A percentile compares a stretch with the other conserved stretches of the same genome.
Evolutionary conservation across 495 filamentous ascomycete genomes (phyloP).

Genomic region (Talaromyces borbonicus): DNA sequence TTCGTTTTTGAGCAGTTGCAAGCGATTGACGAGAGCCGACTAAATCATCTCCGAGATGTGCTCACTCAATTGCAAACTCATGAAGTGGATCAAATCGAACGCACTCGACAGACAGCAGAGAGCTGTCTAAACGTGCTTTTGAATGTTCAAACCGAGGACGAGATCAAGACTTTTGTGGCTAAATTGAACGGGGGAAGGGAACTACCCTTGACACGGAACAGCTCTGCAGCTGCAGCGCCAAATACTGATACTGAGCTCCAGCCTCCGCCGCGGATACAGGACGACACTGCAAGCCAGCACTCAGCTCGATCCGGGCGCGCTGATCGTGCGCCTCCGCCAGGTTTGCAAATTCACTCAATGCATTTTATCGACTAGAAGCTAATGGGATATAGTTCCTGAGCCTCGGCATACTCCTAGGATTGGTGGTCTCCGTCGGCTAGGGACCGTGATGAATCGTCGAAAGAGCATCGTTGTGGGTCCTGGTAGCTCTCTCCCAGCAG

Average conservation of each 20-base stretch:
- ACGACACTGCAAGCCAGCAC: slow-evolving; percentile 54
- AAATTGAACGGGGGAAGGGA: slow-evolving; percentile 29
- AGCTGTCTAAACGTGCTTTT: slow-evolving; percentile 74
- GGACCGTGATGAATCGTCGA: slow-evolving; percentile 68
- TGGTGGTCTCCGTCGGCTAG: slow-evolving; percentile 54
- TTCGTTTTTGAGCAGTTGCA: slow-evolving; percentile 95
- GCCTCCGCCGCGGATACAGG: slow-evolving; percentile 33
- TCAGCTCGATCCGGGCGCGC: slow-evolving; percentile 36
- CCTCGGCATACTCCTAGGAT: slow-evolving; percentile 34
- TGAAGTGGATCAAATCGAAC: slow-evolving; percentile 80
- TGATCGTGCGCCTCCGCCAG: slow-evolving; percentile 30
- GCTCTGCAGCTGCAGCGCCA: slow-evolving; percentile 13
- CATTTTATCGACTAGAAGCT: background rate
- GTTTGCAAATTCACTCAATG: too few relatives aligned
- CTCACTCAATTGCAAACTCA: slow-evolving; percentile 90
- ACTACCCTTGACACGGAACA: slow-evolving; percentile 10
- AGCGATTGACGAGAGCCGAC: slow-evolving; percentile 75
- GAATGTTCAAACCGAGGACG: slow-evolving; percentile 77
- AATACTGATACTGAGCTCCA: slow-evolving; percentile 16
- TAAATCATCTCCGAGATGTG: slow-evolving; percentile 87
- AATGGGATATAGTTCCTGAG: slow-evolving; percentile 17
- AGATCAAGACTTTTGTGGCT: slow-evolving; percentile 78
- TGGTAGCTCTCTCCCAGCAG: slow-evolving; percentile 22
- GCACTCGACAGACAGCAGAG: slow-evolving; percentile 65
- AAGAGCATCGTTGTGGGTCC: slow-evolving; percentile 35